A percentile compares a stretch with the other conserved stretches of the same genome.
These are phyloP conservation scores for Backusella sp. DNA, from an alignment of 192 early-diverging fungal species.

Conservation along the genomic window DNA sequence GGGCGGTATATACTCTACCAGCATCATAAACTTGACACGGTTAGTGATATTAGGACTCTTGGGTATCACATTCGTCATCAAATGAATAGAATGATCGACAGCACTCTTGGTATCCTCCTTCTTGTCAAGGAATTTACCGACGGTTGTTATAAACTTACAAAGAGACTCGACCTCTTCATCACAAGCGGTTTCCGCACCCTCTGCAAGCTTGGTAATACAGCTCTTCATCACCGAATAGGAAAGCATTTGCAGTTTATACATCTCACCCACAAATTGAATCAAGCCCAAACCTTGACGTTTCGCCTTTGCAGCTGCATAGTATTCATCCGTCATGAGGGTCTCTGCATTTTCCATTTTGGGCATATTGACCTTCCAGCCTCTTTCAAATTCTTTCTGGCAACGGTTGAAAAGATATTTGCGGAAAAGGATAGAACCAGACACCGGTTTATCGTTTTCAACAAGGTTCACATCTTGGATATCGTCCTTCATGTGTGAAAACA, in stretches of 20 bases:
- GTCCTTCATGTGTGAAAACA: slow-evolving; percentile 61
- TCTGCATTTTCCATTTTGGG: slow-evolving; percentile 62
- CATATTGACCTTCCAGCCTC: slow-evolving; percentile 83
- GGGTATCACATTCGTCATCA: slow-evolving; percentile 72
- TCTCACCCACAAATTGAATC: slow-evolving; percentile 92
- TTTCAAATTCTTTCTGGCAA: slow-evolving; percentile 96
- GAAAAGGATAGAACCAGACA: slow-evolving; percentile 71
- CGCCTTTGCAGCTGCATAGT: slow-evolving; percentile 84
- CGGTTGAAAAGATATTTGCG: slow-evolving; percentile 88
- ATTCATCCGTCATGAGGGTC: slow-evolving; percentile 68
- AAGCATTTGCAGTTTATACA: slow-evolving; percentile 89
- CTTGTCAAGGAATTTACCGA: slow-evolving; percentile 81
- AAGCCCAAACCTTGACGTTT: slow-evolving; percentile 96
- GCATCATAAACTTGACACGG: slow-evolving; percentile 92
- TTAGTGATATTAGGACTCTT: slow-evolving; percentile 68
- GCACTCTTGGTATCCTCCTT: slow-evolving; percentile 59
- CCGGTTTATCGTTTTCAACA: slow-evolving; percentile 46
- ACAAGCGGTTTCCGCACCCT: slow-evolving; percentile 71
- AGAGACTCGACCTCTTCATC: slow-evolving; percentile 96
- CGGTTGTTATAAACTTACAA: slow-evolving; percentile 87
- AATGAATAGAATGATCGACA: slow-evolving; percentile 72
- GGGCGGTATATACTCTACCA: slow-evolving; percentile 1
- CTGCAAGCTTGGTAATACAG: slow-evolving; percentile 81
- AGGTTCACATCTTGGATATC: slow-evolving; percentile 66
- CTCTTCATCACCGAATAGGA: slow-evolving; percentile 94